Percentiles rank a stretch among this genome's conserved stretches.
Evolutionary conservation across 2,329 filamentous ascomycete species (phyloP).

Genomic region (Ophiocordyceps australis): DNA sequence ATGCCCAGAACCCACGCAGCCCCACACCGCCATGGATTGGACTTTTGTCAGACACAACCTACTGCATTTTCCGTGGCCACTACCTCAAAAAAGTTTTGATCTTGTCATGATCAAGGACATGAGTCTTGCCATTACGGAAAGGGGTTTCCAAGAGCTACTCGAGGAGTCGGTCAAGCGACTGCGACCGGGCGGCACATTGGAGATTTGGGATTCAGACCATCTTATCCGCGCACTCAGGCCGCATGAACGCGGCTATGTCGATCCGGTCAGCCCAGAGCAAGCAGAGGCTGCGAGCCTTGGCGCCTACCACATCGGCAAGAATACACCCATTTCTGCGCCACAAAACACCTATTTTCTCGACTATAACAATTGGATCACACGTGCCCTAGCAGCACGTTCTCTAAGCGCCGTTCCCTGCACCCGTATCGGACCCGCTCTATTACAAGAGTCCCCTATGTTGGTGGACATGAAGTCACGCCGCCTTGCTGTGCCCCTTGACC

Average conservation of each 20-base stretch:
- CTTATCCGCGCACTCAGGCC: slow-evolving; percentile 68
- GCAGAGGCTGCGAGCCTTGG: slow-evolving; percentile 50
- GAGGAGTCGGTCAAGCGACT: slow-evolving; percentile 66
- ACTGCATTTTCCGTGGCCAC: slow-evolving; percentile 57
- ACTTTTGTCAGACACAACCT: slow-evolving; percentile 78
- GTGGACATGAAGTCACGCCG: slow-evolving; percentile 54
- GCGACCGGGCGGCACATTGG: slow-evolving; percentile 59
- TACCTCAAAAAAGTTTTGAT: slow-evolving; percentile 66
- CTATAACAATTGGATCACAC: slow-evolving; percentile 68
- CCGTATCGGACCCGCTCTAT: slow-evolving; percentile 53
- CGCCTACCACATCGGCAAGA: slow-evolving; percentile 66
- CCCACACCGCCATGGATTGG: slow-evolving; percentile 65
- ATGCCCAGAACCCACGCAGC: slow-evolving; percentile 31
- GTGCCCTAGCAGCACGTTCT: slow-evolving; percentile 53
- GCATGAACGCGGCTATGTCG: slow-evolving; percentile 40
- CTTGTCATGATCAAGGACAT: slow-evolving; percentile 79
- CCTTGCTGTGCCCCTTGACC: slow-evolving; percentile 71
- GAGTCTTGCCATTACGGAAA: slow-evolving; percentile 43
- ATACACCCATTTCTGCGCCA: slow-evolving; percentile 64
- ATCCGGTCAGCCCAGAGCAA: slow-evolving; percentile 24
- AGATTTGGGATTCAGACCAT: slow-evolving; percentile 83
- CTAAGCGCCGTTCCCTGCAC: slow-evolving; percentile 64
- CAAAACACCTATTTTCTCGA: slow-evolving; percentile 69
- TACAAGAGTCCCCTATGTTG: slow-evolving; percentile 63
- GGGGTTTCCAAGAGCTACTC: slow-evolving; percentile 34